These are phyloP conservation scores for Gelatoporia subvermispora DNA, from an alignment of 768 basidiomycete genomes.

Conservation along the genomic window DNA sequence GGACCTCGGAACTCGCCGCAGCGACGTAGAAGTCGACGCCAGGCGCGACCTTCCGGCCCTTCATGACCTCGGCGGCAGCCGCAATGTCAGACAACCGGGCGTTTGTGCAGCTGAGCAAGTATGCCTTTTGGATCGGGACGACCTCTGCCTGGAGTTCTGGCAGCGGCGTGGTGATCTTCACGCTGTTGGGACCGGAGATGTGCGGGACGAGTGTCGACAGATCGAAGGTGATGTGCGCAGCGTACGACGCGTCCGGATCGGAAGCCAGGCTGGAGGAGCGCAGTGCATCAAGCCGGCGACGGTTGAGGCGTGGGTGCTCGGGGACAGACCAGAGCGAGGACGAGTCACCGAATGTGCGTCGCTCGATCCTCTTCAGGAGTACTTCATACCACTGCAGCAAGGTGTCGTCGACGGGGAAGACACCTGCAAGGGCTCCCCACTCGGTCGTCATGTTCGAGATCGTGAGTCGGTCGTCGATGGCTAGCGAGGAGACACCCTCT, in stretches of 20 bases:
- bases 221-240: constrained; percentile 86
- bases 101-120: constrained; percentile 97
- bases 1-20: constrained; percentile 88
- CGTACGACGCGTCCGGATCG: constrained; percentile 75
- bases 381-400: constrained; percentile 84
- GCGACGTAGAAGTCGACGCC: constrained; percentile 98
- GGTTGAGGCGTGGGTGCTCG: constrained; percentile 84
- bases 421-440: constrained; percentile 95
- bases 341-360: constrained; percentile 62
- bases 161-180: constrained; percentile 93
- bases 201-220: constrained; percentile 92
- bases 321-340: constrained; percentile 48
- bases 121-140: constrained; percentile 92
- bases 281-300: constrained; percentile 61
- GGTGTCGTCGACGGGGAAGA: constrained; percentile 87
- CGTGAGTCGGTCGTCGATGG: constrained; percentile 89
- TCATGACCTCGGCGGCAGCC: constrained; percentile 86
- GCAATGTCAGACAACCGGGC: constrained; percentile 93
- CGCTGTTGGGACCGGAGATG: constrained; percentile 95
- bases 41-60: constrained; percentile 72
- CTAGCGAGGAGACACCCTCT: constrained; percentile 71
- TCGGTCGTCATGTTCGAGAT: constrained; percentile 99
- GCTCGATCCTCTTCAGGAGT: constrained; percentile 65
- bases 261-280: constrained; percentile 51
- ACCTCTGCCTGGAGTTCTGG: constrained; percentile 69